Conservation (phyloP, 2,329 filamentous ascomycete genomes). For the Fusarium brevicatenulatum region DNA sequence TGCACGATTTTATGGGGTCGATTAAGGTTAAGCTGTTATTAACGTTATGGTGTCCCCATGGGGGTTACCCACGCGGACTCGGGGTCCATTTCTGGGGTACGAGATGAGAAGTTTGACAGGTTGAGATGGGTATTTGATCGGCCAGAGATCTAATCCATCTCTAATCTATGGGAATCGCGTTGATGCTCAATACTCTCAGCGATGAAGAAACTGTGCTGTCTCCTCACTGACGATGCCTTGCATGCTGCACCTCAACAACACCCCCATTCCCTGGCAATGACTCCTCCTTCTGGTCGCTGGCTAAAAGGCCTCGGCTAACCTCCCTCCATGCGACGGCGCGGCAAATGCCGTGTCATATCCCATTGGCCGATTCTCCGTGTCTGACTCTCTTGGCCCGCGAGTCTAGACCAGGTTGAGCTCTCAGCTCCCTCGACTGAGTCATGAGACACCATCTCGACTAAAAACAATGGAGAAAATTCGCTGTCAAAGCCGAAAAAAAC, state of each 20-base stretch:
- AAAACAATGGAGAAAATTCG: neutral
- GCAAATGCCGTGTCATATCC: neutral
- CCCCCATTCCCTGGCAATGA: neutral
- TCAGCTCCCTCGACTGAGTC: neutral
- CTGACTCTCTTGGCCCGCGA: slow-evolving; percentile 14
- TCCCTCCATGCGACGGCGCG: neutral
- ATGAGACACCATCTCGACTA: neutral
- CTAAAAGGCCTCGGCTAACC: slow-evolving; percentile 13
- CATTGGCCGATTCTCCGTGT: slow-evolving; percentile 1
- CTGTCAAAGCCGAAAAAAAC: neutral
- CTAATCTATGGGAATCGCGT: no score
- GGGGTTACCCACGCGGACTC: slow-evolving; percentile 4
- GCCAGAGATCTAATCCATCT: neutral
- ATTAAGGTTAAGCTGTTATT: slow-evolving; percentile 18
- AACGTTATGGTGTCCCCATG: slow-evolving; percentile 7
- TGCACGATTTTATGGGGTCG: neutral
- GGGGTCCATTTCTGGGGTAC: slow-evolving; percentile 21
- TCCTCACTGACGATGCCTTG: neutral
- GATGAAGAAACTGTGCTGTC: fast-evolving
- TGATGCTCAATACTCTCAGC: fast-evolving
- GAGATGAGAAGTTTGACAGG: neutral
- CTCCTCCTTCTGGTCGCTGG: neutral
- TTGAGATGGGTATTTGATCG: neutral
- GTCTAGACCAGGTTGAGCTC: neutral
- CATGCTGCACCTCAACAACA: neutral